A percentile compares a stretch with the other conserved stretches of the same genome.
phyloP scores from a whole-genome alignment of 805 yeast species.

The Saccharomycopsis sp. region DNA sequence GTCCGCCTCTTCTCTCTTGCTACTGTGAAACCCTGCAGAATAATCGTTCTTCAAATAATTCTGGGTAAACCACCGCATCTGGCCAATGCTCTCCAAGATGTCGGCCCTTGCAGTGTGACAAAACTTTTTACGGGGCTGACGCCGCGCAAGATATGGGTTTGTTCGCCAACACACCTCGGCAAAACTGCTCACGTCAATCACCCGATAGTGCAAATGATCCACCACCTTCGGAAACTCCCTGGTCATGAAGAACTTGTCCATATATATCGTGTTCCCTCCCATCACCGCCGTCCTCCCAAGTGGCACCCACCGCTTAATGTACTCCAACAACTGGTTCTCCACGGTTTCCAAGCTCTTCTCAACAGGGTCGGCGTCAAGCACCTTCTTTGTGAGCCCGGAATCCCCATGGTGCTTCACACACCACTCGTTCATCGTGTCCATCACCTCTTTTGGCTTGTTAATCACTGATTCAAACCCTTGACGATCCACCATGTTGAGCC shows the following conservation, averaged over 20 bases:
- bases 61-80: slow-evolving; percentile 67
- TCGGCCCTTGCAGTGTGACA: slow-evolving; percentile 86
- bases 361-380: slow-evolving; percentile 35
- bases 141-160: slow-evolving; percentile 50
- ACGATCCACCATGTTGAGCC: slow-evolving; percentile 59
- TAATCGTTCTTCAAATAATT: slow-evolving; percentile 49
- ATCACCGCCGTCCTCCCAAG: slow-evolving; percentile 52
- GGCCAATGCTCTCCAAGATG: slow-evolving; percentile 80
- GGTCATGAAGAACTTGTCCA: slow-evolving; percentile 80
- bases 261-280: slow-evolving; percentile 89
- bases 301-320: slow-evolving; percentile 48
- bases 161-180: slow-evolving; percentile 76
- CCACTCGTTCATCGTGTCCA: slow-evolving; percentile 83
- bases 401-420: slow-evolving; percentile 72
- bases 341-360: slow-evolving; percentile 49
- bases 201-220: slow-evolving; percentile 59
- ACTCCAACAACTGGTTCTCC: slow-evolving; percentile 53
- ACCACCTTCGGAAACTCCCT: slow-evolving; percentile 72
- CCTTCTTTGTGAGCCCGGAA: slow-evolving; percentile 68
- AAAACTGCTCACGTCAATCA: slow-evolving; percentile 83
- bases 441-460: slow-evolving; percentile 48
- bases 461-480: slow-evolving; percentile 76
- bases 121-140: slow-evolving; percentile 53
- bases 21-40: no score
- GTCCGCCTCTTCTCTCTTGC: slow-evolving; percentile 20